A percentile compares a stretch with the other conserved stretches of the same genome.
phyloP scores from a whole-genome alignment of 805 yeast genomes.

The Hanseniaspora occidentalis region DNA sequence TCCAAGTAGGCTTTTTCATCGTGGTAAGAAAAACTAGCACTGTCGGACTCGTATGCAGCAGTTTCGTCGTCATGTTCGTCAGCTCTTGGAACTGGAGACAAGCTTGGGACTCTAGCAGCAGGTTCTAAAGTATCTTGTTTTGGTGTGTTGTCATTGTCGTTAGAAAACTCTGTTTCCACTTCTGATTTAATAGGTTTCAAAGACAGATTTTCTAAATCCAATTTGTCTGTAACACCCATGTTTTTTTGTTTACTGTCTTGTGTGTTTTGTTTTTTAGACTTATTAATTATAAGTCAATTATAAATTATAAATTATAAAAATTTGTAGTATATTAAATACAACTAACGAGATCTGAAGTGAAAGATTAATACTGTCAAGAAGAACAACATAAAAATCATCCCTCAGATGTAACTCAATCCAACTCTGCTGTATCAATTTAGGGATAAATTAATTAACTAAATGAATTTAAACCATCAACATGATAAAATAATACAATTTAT shows the following conservation, averaged over 20 bases:
- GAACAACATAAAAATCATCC: too few relatives aligned
- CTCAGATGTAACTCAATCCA: too few relatives aligned
- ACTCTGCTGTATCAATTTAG: too few relatives aligned
- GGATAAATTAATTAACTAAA: too few relatives aligned
- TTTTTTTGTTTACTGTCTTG: not conserved
- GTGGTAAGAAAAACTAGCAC: slow-evolving; percentile 22
- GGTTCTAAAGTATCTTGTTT: too few relatives aligned
- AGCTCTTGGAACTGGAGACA: not conserved
- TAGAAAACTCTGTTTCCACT: not conserved
- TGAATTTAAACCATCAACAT: too few relatives aligned
- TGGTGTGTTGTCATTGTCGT: not conserved
- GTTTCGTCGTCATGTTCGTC: slow-evolving; percentile 8
- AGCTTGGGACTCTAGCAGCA: not conserved
- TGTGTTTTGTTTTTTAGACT: not conserved
- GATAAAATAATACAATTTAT: too few relatives aligned
- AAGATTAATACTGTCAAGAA: too few relatives aligned
- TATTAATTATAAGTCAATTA: not conserved
- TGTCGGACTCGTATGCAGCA: slow-evolving; percentile 7
- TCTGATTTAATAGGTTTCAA: slow-evolving; percentile 1
- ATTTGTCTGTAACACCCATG: not conserved
- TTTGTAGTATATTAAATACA: too few relatives aligned
- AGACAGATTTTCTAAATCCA: not conserved
- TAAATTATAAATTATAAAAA: too few relatives aligned
- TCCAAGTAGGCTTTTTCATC: slow-evolving; percentile 22
- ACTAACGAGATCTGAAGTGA: too few relatives aligned